Evolutionary conservation across 306 rosid species (phyloP), one percentile per base, ranked within the genome.

Genomic region (Vigna trinervia): DNA sequence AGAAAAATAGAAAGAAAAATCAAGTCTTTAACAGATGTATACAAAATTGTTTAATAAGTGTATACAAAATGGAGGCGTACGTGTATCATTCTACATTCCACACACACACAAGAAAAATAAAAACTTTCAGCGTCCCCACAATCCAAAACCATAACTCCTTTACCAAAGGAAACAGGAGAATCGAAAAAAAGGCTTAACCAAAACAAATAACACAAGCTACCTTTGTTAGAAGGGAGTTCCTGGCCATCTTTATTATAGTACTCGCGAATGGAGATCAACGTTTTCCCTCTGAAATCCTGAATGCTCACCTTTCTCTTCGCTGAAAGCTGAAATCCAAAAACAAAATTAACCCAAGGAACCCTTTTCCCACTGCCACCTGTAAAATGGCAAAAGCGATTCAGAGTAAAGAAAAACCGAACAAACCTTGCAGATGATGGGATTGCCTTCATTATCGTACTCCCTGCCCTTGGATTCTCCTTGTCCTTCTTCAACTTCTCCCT

Each of bases 141-240:
- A 53, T 14, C 54, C 6, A 71, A 80, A 76, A 63, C 70, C 66
- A 47, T 43, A 32, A 45, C 30, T 54, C 53, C 57, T 41, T 19
- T 39, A 8, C 76, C 53, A 2, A 70, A 10, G 8, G 71, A 48
- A 69, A 34, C 12, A 60, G 36, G 6, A 71, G 15, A 78, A 70
- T 14, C 28, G 69, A 53, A 46, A 69, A 26, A n/a, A 15, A 41
- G 19, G 43, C 39, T 14, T 36, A 65, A 38, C 59, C 46, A 36
- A 20, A 59, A 53, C 17, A 17, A n/a, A 61, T 4, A 60, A 12
- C 23, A 14, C 8, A 43, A 17, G 23, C 53, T 22, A 93, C 98
- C 98, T 89, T 94, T 94, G 12, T 90, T 60, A 54, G 94, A 81
- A 83, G 98, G 97, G 74, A 90, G 91, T 1, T 94, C 98, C 77